Percentiles rank a stretch among this genome's conserved stretches.
Conservation (phyloP, 2,329 filamentous ascomycete species). For the Helotiales sp. region DNA sequence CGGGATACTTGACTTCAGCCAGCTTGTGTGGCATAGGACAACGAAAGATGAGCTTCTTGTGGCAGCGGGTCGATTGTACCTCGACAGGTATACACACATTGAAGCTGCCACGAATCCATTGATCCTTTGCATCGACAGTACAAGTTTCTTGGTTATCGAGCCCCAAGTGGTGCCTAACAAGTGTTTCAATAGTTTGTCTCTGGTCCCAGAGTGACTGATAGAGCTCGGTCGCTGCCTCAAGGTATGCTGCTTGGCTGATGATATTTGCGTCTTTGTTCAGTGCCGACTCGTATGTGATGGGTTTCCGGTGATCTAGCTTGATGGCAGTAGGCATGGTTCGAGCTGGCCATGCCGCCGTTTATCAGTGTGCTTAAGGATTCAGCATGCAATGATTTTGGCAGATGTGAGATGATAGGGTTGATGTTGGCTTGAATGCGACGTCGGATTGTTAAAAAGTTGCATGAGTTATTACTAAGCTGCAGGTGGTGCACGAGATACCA, state of each 20-base stretch:
- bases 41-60: slow-evolving; percentile 31
- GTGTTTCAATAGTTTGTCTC: slow-evolving; percentile 22
- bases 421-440: no score
- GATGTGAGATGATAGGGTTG: no score
- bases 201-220: slow-evolving; percentile 23
- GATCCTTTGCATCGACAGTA: slow-evolving; percentile 22
- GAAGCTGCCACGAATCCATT: slow-evolving; percentile 38
- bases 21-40: slow-evolving; percentile 32
- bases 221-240: slow-evolving; percentile 15
- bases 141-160: slow-evolving; percentile 29
- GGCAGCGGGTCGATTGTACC: slow-evolving; percentile 25
- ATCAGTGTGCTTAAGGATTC: no score
- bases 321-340: slow-evolving; percentile 8
- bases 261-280: slow-evolving; percentile 7
- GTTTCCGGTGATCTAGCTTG: slow-evolving; percentile 7
- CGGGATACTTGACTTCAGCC: slow-evolving; percentile 28
- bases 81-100: slow-evolving; percentile 38
- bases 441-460: no score
- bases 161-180: slow-evolving; percentile 27
- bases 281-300: slow-evolving; percentile 7
- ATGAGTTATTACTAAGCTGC: no score
- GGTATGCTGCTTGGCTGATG: slow-evolving; percentile 10
- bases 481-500: no score
- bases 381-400: no score
- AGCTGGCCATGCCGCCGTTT: no score